Base-by-base conservation (phyloP, 1,139 yeast species). In the Casaregolazyma lundiana region DNA sequence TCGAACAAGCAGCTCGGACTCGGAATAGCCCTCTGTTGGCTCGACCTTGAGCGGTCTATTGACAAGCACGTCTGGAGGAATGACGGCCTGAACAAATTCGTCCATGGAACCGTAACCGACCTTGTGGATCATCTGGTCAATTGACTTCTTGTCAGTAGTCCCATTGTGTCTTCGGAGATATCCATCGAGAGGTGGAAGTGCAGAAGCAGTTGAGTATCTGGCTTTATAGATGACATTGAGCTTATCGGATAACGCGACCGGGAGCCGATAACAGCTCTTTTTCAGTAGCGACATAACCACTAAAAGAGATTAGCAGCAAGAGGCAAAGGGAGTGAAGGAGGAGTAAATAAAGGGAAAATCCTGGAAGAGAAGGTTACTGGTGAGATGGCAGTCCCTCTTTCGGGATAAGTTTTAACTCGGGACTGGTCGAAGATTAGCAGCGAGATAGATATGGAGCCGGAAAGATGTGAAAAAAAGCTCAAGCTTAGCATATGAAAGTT, bases 161-260 rank as follows among this genome's bases (percentile, higher is more conserved):
- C 98, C 98, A 52, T 89, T 73, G 69, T 92, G 98, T 60, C 97
- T 85, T 63, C 94, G 78, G 44, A 87, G 78, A 66, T 90, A 92
- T 2, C 94, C 83, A 63, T 92, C 98, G 49, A 87, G 70, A 9
- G 76, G 73, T 15, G 48, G 52, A 50, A 54, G 36, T 15, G 57
- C 53, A 17, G 37, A 29, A 16, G 11, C 17, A 1, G 43, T 40
- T 16, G 37, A 40, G 36, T 40, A 40, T 26, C 30, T 29, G 3
- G 29, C 35, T 24, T 3, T 4, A 26, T 7, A n/a, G 32, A 26
- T 26, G 15, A 13, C 11, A n/a, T 6, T 26, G 13, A 26, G 32
- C 32, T 26, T 26, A 26, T 26, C 32, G 11, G 32, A n/a, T n/a
- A n/a, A 26, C 32, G 32, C 11, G 32, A 4, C 32, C 32, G 32